Base-by-base conservation (phyloP, 1,284 basidiomycete genomes). In the Trichosporon inkin region DNA sequence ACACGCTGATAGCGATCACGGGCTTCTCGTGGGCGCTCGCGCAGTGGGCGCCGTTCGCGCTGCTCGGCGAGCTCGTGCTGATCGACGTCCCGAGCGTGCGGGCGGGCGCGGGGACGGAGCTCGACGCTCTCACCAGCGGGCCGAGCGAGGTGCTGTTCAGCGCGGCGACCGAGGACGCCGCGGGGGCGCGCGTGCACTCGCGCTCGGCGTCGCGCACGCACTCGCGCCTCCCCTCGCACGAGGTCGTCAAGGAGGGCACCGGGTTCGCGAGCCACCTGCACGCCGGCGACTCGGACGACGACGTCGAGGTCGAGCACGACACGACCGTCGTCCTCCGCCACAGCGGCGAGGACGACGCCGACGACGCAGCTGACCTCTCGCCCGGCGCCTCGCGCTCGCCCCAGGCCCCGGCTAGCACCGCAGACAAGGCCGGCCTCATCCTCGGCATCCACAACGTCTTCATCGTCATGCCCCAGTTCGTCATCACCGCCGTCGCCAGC, bases 391-490 rank as follows among this genome's bases (percentile, higher is more conserved):
- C 51, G 5, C 40, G 16, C 11, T 11, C 57, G 13, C 20, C 17
- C 19, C 40, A 61, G 20, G 44, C 59, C 6, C 40, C 60, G 20
- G 44, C 59, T 2, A 61, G 82, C 20, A 80, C 89, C 54, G 88
- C 87, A 54, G 83, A 86, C 22, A 91, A 92, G 74, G 90, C 91
- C 0, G 92, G 92, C n/a, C 86, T 91, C 34, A 92, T 95, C 60
- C 80, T 95, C 57, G 91, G 91, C 37, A 93, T 94, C 58, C 91
- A 94, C 75, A 96, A 94, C 69, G 83, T 95, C 56, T 93, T 89
- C 73, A 82, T 95, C 65, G 92, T 95, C 56, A 60, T 82, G 16
- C 82, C 85, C 3, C 82, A 83, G 64, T 82, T 83, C 62, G 71
- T 83, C 52, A 80, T 82, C 73, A 81, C 81, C 0, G 74, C 78